These are phyloP conservation scores for Yamadazyma kitorensis DNA, from an alignment of 805 yeast species.

Conservation along the genomic window DNA sequence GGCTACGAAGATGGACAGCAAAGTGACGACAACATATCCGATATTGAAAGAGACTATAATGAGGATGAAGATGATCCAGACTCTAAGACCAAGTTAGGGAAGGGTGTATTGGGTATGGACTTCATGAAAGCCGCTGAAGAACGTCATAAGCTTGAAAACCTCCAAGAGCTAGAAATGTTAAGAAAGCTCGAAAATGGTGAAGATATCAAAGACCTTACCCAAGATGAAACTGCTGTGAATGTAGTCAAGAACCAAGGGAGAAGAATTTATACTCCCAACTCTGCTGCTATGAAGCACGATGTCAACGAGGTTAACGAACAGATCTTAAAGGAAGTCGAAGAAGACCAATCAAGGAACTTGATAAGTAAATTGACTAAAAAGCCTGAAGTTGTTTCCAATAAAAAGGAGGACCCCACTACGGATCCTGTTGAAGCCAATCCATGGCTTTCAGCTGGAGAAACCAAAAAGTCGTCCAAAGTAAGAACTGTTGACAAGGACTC, in stretches of 20 bases:
- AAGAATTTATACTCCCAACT: constrained; percentile 71
- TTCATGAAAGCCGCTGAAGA: constrained; percentile 91
- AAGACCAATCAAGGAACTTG: constrained; percentile 50
- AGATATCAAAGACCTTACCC: constrained; percentile 36
- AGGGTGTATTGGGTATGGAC: constrained; percentile 92
- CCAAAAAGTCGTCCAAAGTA: constrained; percentile 30
- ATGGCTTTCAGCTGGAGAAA: constrained; percentile 28
- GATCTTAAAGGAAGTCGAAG: constrained; percentile 43
- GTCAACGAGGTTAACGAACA: constrained; percentile 33
- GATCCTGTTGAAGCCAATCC: constrained; percentile 30
- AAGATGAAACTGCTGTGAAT: constrained; percentile 42
- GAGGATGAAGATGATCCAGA: constrained; percentile 35
- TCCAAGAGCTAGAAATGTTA: constrained; percentile 48
- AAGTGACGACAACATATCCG: constrained; percentile 51
- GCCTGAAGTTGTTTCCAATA: constrained; percentile 17
- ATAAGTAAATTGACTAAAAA: constrained; percentile 34
- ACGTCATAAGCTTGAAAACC: constrained; percentile 58
- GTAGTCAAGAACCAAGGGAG: constrained; percentile 68
- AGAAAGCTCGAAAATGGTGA: constrained; percentile 44
- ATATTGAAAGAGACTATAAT: constrained; percentile 39
- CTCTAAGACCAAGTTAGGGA: constrained; percentile 53
- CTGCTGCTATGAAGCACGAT: constrained; percentile 37
- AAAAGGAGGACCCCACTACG: constrained; percentile 9
- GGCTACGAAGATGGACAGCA: constrained; percentile 58
- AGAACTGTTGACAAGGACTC: constrained; percentile 33